Base-by-base conservation (phyloP, 2,329 filamentous ascomycete species). In the Mycocentrospora acerina region DNA sequence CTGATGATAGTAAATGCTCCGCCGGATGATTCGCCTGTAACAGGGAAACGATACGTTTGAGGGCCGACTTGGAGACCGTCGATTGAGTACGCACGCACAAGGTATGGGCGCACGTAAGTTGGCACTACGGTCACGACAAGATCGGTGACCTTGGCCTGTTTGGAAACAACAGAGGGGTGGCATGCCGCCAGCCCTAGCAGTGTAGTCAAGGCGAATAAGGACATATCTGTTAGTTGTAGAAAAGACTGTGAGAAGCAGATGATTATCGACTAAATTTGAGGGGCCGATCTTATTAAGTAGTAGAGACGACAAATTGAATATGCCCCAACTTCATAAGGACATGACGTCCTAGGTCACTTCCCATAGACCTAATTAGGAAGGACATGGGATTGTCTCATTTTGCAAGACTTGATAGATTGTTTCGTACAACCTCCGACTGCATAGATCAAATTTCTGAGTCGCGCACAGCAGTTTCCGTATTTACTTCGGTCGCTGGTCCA, bases 1-100 rank as follows among this genome's bases (percentile, higher is more conserved):
- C 65, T 64, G 55, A 74, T 68, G 31, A 75, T 51, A 7, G 68
- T 70, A 35, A 74, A 75, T 5, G 71, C 71, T 49, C 67, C 58
- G 37, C 60, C 69, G 2, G 71, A 74, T 1, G 71, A 72, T 19
- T 67, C 64, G 3, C 71, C 70, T 1, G 72, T 74, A 2, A 74
- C 71, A 3, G 65, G 60, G 51, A 72, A 71, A 6, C 68, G 67
- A 48, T 70, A 71, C 35, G 69, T 37, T 42, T 71, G 69, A 8
- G 53, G 47, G 9, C 62, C 64, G 16, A 71, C 42, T n/a, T 53
- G 51, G n/a, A 65, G 59, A 8, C 65, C 58, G 13, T 60, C 59
- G 8, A 57, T 51, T 9, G 60, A 49, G 37, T 66, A 62, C 36
- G 66, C 57, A 29, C 57, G 63, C 22, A 69, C 55, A 26, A 68